Conservation (phyloP, 2,329 filamentous ascomycete species). For the Chaetomium olivaceum region DNA sequence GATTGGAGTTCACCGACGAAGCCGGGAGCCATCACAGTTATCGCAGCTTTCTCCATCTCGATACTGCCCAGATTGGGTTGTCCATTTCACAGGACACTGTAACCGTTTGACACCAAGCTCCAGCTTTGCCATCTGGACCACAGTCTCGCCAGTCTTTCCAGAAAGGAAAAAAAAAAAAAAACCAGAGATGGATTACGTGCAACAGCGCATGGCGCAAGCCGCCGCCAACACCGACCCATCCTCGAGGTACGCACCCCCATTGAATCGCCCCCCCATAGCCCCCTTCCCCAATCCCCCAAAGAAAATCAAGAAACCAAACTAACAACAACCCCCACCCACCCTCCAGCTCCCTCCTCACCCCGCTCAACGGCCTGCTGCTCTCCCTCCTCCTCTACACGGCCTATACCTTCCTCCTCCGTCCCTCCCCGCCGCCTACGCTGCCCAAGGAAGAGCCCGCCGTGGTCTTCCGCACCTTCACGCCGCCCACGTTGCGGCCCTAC, state of each 20-base stretch:
- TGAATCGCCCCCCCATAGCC: background rate
- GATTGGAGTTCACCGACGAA: background rate
- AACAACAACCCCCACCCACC: background rate
- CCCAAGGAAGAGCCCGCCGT: conserved; percentile 57
- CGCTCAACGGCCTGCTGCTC: conserved; percentile 63
- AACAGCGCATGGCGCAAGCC: conserved; percentile 56
- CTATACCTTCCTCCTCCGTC: conserved; percentile 58
- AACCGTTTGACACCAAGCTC: background rate
- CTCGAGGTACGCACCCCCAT: conserved; percentile 36
- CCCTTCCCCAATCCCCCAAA: background rate
- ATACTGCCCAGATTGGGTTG: background rate
- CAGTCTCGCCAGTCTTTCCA: background rate
- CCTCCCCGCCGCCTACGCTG: conserved; percentile 45
- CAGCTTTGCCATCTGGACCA: background rate
- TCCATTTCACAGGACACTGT: background rate
- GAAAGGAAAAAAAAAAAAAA: conserved; percentile 31
- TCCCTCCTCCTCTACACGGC: conserved; percentile 58
- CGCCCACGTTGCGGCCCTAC: conserved; percentile 78
- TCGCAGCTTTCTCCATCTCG: background rate
- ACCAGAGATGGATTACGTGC: conserved; percentile 57
- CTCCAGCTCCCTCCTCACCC: conserved; percentile 52
- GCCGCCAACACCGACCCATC: conserved; percentile 45
- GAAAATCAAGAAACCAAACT: background rate
- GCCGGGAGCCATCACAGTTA: background rate
- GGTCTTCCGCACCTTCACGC: conserved; percentile 71